Conservation (phyloP, 768 basidiomycete genomes). For the Mycena galericulata region DNA sequence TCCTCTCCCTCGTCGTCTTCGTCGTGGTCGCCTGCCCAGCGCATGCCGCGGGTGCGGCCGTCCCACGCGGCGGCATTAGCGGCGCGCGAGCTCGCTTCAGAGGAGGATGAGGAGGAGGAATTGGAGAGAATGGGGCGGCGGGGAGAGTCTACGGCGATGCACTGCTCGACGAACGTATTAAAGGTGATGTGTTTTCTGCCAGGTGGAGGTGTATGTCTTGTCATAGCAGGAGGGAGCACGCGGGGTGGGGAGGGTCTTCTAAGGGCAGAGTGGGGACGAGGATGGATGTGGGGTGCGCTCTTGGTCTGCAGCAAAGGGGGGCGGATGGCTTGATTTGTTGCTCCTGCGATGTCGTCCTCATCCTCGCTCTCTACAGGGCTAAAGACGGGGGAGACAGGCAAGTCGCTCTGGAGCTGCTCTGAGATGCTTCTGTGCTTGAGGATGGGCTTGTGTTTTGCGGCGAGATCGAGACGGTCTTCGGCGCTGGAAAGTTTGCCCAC, state of each 20-base stretch:
- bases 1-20: slow-evolving; percentile 47
- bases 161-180: slow-evolving; percentile 98
- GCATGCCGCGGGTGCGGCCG: slow-evolving; percentile 33
- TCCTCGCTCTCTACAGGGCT: slow-evolving; percentile 68
- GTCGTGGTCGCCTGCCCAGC: slow-evolving; percentile 41
- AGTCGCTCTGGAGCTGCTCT: slow-evolving; percentile 86
- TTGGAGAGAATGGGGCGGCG: slow-evolving; percentile 27
- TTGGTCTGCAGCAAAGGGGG: slow-evolving; percentile 84
- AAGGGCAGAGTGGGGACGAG: slow-evolving; percentile 59
- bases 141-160: slow-evolving; percentile 90
- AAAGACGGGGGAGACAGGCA: slow-evolving; percentile 71
- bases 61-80: slow-evolving; percentile 24
- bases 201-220: not conserved
- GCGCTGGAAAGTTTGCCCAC: slow-evolving; percentile 54
- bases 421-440: slow-evolving; percentile 95
- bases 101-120: slow-evolving; percentile 17
- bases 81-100: not conserved
- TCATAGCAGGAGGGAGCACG: slow-evolving; percentile 52
- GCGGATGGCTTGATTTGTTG: slow-evolving; percentile 46
- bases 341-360: slow-evolving; percentile 49
- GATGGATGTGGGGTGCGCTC: slow-evolving; percentile 85
- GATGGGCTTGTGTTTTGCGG: slow-evolving; percentile 79
- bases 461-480: slow-evolving; percentile 66
- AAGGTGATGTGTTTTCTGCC: slow-evolving; percentile 95
- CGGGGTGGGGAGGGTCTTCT: slow-evolving; percentile 82